Base-by-base conservation (phyloP, 495 filamentous ascomycete genomes). In the Lepraria neglecta region DNA sequence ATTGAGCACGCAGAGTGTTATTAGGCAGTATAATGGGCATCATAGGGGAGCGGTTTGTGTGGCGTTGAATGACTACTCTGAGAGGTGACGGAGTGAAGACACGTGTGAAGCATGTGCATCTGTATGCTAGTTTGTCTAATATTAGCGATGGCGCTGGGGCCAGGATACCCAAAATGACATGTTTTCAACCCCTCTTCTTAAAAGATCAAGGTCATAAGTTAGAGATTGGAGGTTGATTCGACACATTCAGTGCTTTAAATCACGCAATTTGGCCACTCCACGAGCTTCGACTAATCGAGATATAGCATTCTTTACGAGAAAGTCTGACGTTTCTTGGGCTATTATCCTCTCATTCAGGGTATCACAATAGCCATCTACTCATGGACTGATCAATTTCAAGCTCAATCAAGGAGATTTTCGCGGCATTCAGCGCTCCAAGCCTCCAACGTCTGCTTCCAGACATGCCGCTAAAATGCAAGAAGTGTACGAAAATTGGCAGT, bases 11-110 rank as follows among this genome's bases (percentile, higher is more conserved):
- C 89, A 96, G 68, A 84, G 84, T 57, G 91, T 97, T 62, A 98
- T 98, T 69, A 82, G 94, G 52, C 94, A 98, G 74, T 98, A 98
- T 71, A 97, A 95, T 73, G 94, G 94, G 27, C 94, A 98, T 74
- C 94, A 98, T 71, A 82, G 94, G 28, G 94, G 94, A 30, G 88
- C 91, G 3, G 92, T 97, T 1, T 97, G 94, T 74, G 94, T 98
- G 56, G 94, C 94, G 33, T 77, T 98, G 56, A 98, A 98, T 72
- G 94, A 98, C 74, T 97, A 96, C 71, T 94, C 89, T 15, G 92
- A 97, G 76, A 77, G 64, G 43, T 65, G 54, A 58, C 24, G 3
- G 11, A n/a, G 28, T 11, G 19, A 6, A 17, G 2, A 43, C 19
- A 21, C 11, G 6, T 38, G 14, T 27, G 21, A 14, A 31, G 24